Base-by-base conservation (phyloP, 2,329 filamentous ascomycete species). In the Gnomoniopsis smithogilvyi region DNA sequence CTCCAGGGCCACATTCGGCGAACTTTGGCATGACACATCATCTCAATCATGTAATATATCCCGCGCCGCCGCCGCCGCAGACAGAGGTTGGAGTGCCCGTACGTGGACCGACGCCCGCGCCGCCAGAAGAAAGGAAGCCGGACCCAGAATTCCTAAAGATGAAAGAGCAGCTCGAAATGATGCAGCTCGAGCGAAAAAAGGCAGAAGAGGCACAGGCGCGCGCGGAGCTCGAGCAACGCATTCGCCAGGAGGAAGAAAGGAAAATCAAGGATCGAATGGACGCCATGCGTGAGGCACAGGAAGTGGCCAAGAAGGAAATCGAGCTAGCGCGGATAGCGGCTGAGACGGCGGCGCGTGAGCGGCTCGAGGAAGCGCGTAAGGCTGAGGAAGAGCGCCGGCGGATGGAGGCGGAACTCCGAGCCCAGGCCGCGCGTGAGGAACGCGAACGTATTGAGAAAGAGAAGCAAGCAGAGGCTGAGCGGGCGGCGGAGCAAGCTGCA, bases 81-180 rank as follows among this genome's bases (percentile, higher is more conserved):
- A 71, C 74, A 0, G 78, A 78, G 3, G 77, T 80, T 58, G 67
- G 70, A 17, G 72, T 74, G 1, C 73, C 67, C 15, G 68, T 64
- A n/a, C 65, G 73, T 2, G 54, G 50, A 21, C 59, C 69, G 4
- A 77, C 79, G 6, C 75, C 77, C 2, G 72, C 75, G 1, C 73
- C 74, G 6, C 65, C 68, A 0, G 56, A 63, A 11, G 66, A 69
- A 34, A 72, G 75, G 65, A 75, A 76, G 59, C 72, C 73, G 15
- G 56, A 88, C 55, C 78, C 81, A 1, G 82, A 88, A 58, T 85
- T 85, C 66, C 76, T 88, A 62, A 76, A 77, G n/a, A 79, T 88
- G 58, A 80, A 87, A 62, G 79, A 83, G 62, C 80, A 88, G 65
- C 72, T 90, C 17, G 77, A 79, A 14, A 72, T 74, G 11, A 75